Base-by-base conservation (phyloP, 768 basidiomycete species). In the Kwoniella mangroviensis region DNA sequence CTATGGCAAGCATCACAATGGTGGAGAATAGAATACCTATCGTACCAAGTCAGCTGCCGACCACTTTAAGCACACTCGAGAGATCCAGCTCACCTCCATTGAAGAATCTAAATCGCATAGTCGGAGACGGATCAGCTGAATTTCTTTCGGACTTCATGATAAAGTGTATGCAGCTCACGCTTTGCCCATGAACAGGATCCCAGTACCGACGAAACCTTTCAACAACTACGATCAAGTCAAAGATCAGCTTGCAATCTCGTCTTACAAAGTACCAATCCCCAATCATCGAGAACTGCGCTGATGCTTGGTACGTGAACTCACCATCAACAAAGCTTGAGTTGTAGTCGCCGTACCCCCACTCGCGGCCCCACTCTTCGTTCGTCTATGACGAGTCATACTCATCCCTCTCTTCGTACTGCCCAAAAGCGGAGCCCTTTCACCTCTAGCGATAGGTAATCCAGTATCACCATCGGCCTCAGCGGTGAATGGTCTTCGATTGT, bases 191-290 rank as follows among this genome's bases (percentile, higher is more conserved):
- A 99, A 98, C 43, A 99, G 82, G 11, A 99, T 91, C 17, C 96
- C 96, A 15, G 96, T 98, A 22, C 96, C 96, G 57, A 98, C 89
- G 76, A 98, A 98, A 1, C 91, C 89, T 84, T 98, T 98, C 68
- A 97, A 84, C 65, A 98, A 84, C 93, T 95, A 74, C 12, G 49
- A 70, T 5, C n/a, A 17, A 51, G 19, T 40, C 45, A 19, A 49
- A n/a, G 42, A 41, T 62, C 53, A 73, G 69, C 49, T 12, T 15
- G 4, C 19, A 13, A 12, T 58, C 49, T 13, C 59, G 9, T 26
- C 3, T 34, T 34, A 34, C 34, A 34, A 7, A 34, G 34, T 34
- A 34, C 34, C 6, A 34, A 7, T 34, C 6, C 34, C 3, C 34
- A 34, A 34, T 34, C 34, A 63, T 52, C 12, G 11, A 12, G 22